Conservation (phyloP, 2,329 filamentous ascomycete genomes). For the Teratosphaeria zuluensis region DNA sequence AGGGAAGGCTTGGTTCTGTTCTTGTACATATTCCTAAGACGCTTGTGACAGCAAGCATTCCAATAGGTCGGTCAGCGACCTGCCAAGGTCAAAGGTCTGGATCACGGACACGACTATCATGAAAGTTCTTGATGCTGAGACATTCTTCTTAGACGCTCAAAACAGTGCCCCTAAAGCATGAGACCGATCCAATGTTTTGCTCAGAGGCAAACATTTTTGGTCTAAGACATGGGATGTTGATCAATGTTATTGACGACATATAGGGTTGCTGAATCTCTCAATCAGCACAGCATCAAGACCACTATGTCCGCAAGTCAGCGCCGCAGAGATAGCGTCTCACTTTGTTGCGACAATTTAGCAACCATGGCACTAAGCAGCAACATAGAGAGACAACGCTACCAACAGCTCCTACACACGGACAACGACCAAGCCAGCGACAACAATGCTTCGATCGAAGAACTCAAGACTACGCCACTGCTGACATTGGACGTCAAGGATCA, state of each 20-base stretch:
- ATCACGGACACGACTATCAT: neutral
- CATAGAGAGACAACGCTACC: neutral
- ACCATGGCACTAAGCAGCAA: neutral
- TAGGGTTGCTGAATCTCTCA: neutral
- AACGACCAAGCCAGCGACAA: neutral
- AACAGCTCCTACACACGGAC: neutral
- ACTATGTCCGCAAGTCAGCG: neutral
- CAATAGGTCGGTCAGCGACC: neutral
- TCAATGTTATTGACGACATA: neutral
- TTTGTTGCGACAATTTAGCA: neutral
- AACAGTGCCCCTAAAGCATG: neutral
- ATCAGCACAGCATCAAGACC: neutral
- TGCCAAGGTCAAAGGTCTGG: neutral
- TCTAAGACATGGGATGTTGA: neutral
- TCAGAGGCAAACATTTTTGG: neutral
- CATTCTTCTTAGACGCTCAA: neutral
- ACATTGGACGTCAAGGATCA: neutral
- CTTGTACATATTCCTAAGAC: neutral
- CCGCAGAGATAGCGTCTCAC: no score
- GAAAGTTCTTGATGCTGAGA: neutral
- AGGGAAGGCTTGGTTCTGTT: neutral
- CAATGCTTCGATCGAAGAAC: neutral
- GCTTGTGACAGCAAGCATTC: neutral
- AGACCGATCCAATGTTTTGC: neutral
- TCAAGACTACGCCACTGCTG: neutral